Evolutionary conservation across 352 stramenopile species (phyloP).

Genomic region (Phytophthora melonis): DNA sequence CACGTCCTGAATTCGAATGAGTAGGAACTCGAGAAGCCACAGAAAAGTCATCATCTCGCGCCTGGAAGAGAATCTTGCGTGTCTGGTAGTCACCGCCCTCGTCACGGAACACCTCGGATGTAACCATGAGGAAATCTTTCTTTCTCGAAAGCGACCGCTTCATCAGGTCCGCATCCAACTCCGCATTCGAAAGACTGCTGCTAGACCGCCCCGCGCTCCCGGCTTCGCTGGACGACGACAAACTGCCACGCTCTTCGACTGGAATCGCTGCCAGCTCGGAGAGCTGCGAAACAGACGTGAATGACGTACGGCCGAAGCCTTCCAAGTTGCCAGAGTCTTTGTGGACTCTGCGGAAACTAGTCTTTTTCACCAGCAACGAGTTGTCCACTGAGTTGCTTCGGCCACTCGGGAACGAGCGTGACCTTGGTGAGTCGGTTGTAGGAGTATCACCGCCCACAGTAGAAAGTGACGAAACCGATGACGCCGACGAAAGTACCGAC

Average conservation of each 20-base stretch:
- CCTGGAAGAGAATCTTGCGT: conserved; percentile 91
- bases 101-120: conserved; percentile 88
- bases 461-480: conserved; percentile 51
- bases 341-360: conserved; percentile 52
- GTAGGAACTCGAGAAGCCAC: conserved; percentile 81
- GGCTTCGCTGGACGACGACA: conserved; percentile 59
- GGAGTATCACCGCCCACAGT: conserved; percentile 36
- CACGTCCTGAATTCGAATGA: conserved; percentile 70
- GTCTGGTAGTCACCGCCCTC: conserved; percentile 88
- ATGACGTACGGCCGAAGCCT: conserved; percentile 76
- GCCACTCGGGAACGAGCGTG: conserved; percentile 35
- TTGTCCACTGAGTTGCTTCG: conserved; percentile 62
- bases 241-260: conserved; percentile 50
- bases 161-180: conserved; percentile 73
- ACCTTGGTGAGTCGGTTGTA: conserved; percentile 41
- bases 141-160: conserved; percentile 88
- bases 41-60: conserved; percentile 86
- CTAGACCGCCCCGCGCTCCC: conserved; percentile 35
- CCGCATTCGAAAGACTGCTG: conserved; percentile 38
- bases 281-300: conserved; percentile 74
- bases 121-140: conserved; percentile 93
- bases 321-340: conserved; percentile 60
- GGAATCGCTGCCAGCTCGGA: conserved; percentile 54
- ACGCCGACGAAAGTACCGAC: conserved; percentile 48
- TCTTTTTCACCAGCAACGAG: conserved; percentile 57